Base-by-base conservation (phyloP, 2,329 filamentous ascomycete species). In the Clathrospora elynae region DNA sequence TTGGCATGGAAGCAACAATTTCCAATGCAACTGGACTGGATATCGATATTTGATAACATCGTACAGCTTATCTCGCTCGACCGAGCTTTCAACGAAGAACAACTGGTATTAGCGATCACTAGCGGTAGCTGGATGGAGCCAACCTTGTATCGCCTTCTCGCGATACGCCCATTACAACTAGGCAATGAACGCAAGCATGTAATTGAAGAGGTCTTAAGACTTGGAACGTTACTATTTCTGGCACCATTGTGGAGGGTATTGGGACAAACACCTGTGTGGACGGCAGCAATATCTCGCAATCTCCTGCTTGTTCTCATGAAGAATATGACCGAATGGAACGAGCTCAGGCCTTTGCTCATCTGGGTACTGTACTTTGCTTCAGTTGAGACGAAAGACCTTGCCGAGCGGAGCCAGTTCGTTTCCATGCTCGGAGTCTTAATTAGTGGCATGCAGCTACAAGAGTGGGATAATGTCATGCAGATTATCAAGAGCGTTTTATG, bases 1-100 rank as follows among this genome's bases (percentile, higher is more conserved):
- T 77, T 80, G 68, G 68, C 74, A 50, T 80, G 71, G 77, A 81
- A 84, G 79, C 79, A 80, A 9, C 51, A 55, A n/a, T 26, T 66
- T 11, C 60, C 59, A 1, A 57, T 50, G 42, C 35, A 44, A 14
- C n/a, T 50, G 6, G 57, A 58, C 32, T 65, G 61, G 59, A 52
- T 67, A 18, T 48, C 54, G 2, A 53, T 66, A 13, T 66, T 67
- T 24, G 61, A 66, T 25, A 57, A 66, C 33, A 23, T 62, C 5
- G 26, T 48, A 7, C 58, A 66, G 16, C 23, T 66, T 3, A 57
- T 64, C 8, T 59, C 49, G 5, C 49, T 61, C 6, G 61, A 66
- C 31, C 44, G 50, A 17, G 51, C 52, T 4, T 59, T 66, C 23
- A 56, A 49, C n/a, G 43, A 59, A 5, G 35, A 48, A n/a, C 53